Base-by-base conservation (phyloP, 352 stramenopile species). In the Phytophthora citrophthora region DNA sequence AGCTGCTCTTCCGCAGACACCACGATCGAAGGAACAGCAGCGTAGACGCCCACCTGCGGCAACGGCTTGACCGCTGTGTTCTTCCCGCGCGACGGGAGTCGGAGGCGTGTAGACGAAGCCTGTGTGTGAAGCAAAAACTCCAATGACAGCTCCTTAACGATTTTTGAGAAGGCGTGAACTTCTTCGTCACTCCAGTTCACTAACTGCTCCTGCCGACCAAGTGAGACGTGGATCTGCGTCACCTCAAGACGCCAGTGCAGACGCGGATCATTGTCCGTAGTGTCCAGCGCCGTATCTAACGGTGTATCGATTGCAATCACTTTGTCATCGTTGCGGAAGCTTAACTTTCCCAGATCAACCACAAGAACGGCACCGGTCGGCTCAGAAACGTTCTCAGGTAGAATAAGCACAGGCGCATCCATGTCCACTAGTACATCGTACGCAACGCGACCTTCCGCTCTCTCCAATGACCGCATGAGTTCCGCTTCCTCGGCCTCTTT, bases 391-490 rank as follows among this genome's bases (percentile, higher is more conserved):
- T 74, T 80, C 47, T 93, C 83, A 0, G 84, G 79, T 2, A 95
- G 15, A 24, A 94, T 75, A 59, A 95, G 57, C 6, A 94, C 81
- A 9, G 87, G 85, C 8, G 86, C 86, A 34, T 88, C 86, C 66
- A 95, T 81, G 52, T 93, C 76, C 5, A 95, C 66, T 13, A 81
- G 13, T 0, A 95, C 76, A 51, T 95, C 87, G 47, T 89, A 95
- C 8, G 49, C 61, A 18, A 72, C 41, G 29, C 54, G 56, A 20
- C 61, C 65, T 61, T 69, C 34, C 36, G 65, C 60, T 61, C 44
- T 65, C 34, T 81, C 68, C 4, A 83, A 52, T 11, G 84, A 78
- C 2, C 53, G 61, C 48, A 81, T 74, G 3, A 79, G 55, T 43
- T 69, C 65, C 4, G 62, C 69, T 58, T 78, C 73, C 39, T 89